phyloP scores from a whole-genome alignment of 352 stramenopile species.

The Phytophthora syringae region DNA sequence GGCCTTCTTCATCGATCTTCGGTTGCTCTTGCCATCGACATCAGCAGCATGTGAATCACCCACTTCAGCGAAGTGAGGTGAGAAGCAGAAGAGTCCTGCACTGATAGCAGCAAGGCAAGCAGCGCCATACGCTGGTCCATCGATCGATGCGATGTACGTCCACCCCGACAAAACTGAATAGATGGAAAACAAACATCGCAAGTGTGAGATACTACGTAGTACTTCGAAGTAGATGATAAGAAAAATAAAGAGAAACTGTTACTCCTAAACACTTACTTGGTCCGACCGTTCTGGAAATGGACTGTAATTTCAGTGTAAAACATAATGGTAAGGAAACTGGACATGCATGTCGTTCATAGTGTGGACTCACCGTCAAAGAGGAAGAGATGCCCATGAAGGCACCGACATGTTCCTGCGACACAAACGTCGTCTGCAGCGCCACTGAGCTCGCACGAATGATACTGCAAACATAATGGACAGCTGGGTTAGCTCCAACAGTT shows the following conservation, averaged over 20 bases:
- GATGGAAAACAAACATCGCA: not conserved
- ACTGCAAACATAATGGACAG: constrained; percentile 36
- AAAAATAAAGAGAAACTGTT: not conserved
- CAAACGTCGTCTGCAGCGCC: constrained; percentile 72
- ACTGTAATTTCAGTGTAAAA: constrained; percentile 48
- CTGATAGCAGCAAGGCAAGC: constrained; percentile 66
- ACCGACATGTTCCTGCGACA: constrained; percentile 71
- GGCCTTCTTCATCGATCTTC: constrained; percentile 29
- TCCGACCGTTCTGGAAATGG: constrained; percentile 76
- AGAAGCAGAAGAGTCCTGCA: constrained; percentile 70
- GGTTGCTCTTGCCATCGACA: constrained; percentile 17
- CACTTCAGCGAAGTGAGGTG: constrained; percentile 58
- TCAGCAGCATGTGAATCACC: constrained; percentile 30
- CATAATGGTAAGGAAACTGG: constrained; percentile 11
- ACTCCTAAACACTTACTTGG: constrained; percentile 52
- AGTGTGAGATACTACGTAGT: too few relatives aligned
- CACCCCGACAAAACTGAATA: constrained; percentile 76
- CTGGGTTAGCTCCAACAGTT: constrained; percentile 2
- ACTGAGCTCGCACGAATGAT: constrained; percentile 85
- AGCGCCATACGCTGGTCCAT: constrained; percentile 73
- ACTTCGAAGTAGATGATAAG: too few relatives aligned
- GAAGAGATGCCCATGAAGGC: constrained; percentile 85
- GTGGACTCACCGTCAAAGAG: constrained; percentile 64
- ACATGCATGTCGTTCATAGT: not conserved
- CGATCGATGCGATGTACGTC: constrained; percentile 75